A percentile compares a stretch with the other conserved stretches of the same genome.
Evolutionary conservation across 192 early-diverging fungal species (phyloP).

Genomic region (Coemansia sp.): DNA sequence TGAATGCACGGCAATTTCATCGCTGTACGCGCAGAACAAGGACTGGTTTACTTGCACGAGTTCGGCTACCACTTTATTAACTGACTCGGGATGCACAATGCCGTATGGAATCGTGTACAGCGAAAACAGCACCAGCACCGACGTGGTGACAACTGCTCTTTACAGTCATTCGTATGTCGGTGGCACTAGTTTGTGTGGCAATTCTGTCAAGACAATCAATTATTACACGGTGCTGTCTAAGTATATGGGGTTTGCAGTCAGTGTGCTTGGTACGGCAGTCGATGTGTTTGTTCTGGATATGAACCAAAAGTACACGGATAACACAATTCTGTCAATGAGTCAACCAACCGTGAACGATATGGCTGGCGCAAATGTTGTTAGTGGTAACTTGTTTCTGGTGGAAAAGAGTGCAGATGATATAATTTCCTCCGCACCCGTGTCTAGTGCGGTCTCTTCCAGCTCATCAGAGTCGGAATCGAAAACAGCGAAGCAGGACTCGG

Average conservation of each 20-base stretch:
- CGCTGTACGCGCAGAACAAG: not conserved
- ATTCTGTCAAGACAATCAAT: not conserved
- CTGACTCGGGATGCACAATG: constrained; percentile 5
- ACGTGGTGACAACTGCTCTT: constrained; percentile 1
- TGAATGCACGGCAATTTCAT: not conserved
- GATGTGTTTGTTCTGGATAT: not conserved
- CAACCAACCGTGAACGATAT: not conserved
- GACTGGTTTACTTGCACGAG: not conserved
- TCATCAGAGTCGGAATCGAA: not conserved
- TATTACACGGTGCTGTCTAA: constrained; percentile 25
- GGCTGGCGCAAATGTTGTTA: not conserved
- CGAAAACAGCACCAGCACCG: not conserved
- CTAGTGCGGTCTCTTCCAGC: not conserved
- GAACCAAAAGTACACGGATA: not conserved
- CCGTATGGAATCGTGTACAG: constrained; percentile 22
- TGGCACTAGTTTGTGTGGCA: constrained; percentile 2
- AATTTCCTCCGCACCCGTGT: not conserved
- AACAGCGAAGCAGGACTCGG: not conserved
- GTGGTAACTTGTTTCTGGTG: constrained; percentile 8
- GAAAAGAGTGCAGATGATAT: not conserved
- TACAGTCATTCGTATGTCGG: constrained; percentile 22
- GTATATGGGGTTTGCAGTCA: constrained; percentile 12
- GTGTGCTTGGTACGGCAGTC: not conserved
- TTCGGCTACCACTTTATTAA: not conserved
- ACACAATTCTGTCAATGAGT: not conserved